phyloP scores from a whole-genome alignment of 208 protist species.

The Willaertia magna region DNA sequence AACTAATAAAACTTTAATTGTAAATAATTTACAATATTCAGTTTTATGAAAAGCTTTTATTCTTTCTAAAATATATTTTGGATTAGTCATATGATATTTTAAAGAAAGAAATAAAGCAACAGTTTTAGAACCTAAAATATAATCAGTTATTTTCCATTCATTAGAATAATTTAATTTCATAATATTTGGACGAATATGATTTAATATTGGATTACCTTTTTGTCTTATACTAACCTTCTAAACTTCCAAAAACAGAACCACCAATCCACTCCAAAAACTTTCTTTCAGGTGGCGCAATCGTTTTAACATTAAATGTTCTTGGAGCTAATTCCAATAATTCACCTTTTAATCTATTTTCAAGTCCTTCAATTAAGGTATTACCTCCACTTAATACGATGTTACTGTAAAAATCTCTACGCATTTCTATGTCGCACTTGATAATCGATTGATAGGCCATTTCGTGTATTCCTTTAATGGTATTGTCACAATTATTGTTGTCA shows the following conservation, averaged over 20 bases:
- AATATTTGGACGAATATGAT: neutral
- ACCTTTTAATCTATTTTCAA: neutral
- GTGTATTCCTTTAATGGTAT: neutral
- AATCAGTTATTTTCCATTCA: neutral
- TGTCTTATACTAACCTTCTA: no score
- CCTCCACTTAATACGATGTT: neutral
- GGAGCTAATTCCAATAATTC: neutral
- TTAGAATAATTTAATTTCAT: neutral
- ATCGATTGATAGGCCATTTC: neutral
- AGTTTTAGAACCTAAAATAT: neutral
- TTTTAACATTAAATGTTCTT: no score
- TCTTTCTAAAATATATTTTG: neutral
- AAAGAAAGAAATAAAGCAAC: neutral
- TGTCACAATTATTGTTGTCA: no score
- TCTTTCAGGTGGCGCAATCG: slow-evolving; percentile 32
- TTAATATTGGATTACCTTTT: neutral
- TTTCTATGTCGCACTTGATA: neutral
- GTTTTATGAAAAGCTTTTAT: neutral
- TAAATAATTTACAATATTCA: neutral
- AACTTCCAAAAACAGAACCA: slow-evolving; percentile 31
- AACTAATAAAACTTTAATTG: neutral
- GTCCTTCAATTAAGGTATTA: neutral
- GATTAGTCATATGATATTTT: neutral
- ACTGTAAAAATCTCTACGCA: neutral
- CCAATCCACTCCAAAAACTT: slow-evolving; percentile 44